Evolutionary conservation across 2,329 filamentous ascomycete species (phyloP).

Genomic region (Verticillium albo-atrum): DNA sequence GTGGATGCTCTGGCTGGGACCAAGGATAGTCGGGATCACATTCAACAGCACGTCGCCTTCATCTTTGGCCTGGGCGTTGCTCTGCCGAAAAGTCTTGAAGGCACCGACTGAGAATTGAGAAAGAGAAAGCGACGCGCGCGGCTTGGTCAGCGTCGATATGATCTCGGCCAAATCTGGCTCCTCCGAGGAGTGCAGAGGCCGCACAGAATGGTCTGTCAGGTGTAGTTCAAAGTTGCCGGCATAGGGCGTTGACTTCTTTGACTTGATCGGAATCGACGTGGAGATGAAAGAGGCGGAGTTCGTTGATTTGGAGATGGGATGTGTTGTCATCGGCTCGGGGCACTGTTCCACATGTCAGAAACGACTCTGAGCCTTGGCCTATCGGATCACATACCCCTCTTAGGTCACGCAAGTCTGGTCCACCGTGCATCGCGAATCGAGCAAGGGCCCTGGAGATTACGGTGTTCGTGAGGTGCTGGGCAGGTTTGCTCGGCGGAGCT

Average conservation of each 20-base stretch:
- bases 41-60: slow-evolving; percentile 26
- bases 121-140: slow-evolving; percentile 28
- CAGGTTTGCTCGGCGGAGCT: neutral
- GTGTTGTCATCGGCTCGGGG: slow-evolving; percentile 3
- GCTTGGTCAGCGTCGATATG: slow-evolving; percentile 17
- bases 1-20: slow-evolving; percentile 3
- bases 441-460: slow-evolving; percentile 7
- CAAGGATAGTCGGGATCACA: slow-evolving; percentile 26
- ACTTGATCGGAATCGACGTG: neutral
- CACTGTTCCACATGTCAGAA: neutral
- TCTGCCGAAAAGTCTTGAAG: slow-evolving; percentile 22
- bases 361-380: neutral
- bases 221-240: slow-evolving; percentile 29
- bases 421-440: slow-evolving; percentile 18
- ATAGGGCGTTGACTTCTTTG: slow-evolving; percentile 21
- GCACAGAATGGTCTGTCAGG: slow-evolving; percentile 27
- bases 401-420: slow-evolving; percentile 18
- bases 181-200: slow-evolving; percentile 18
- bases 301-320: slow-evolving; percentile 14
- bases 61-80: slow-evolving; percentile 21
- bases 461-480: neutral
- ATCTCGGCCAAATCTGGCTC: slow-evolving; percentile 26
- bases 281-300: too few relatives aligned
- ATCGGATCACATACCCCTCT: slow-evolving; percentile 13
- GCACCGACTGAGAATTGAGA: slow-evolving; percentile 24